Conservation (phyloP, 2,329 filamentous ascomycete species). For the Hypoxylon sp. region DNA sequence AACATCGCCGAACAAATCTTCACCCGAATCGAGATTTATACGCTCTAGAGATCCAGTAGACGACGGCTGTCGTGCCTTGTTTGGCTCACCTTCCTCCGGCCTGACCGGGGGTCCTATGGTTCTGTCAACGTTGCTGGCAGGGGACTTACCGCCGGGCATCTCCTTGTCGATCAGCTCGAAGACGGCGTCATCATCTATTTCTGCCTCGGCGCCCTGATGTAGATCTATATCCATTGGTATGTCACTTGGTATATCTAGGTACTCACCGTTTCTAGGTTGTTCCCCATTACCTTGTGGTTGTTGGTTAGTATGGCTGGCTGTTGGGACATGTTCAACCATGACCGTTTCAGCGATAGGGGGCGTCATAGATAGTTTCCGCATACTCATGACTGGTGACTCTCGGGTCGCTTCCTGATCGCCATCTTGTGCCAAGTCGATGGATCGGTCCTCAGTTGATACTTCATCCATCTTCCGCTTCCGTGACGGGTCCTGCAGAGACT, state of each 20-base stretch:
- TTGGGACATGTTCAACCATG: background rate
- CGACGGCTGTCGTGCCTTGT: background rate
- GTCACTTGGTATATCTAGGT: background rate
- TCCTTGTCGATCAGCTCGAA: constrained; percentile 17
- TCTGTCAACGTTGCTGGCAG: constrained; percentile 1
- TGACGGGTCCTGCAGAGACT: background rate
- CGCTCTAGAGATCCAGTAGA: background rate
- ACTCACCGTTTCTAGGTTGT: background rate
- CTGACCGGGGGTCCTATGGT: background rate
- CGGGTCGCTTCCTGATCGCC: background rate
- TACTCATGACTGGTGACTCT: constrained; percentile 14
- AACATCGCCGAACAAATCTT: constrained; percentile 28
- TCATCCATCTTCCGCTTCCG: constrained; percentile 28
- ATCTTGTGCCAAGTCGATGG: background rate
- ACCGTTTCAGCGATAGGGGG: too few relatives aligned
- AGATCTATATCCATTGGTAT: background rate
- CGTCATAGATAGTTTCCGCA: background rate
- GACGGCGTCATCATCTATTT: constrained; percentile 2
- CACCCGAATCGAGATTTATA: background rate
- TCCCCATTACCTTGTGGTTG: background rate
- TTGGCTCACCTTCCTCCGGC: background rate
- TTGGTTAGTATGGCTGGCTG: background rate
- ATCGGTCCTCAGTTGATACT: constrained; percentile 3
- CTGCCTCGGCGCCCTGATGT: background rate
- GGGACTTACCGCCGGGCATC: constrained; percentile 10